A percentile compares a stretch with the other conserved stretches of the same genome.
Conservation (phyloP, 2,329 filamentous ascomycete genomes). For the Botryosphaeria dothidea region DNA sequence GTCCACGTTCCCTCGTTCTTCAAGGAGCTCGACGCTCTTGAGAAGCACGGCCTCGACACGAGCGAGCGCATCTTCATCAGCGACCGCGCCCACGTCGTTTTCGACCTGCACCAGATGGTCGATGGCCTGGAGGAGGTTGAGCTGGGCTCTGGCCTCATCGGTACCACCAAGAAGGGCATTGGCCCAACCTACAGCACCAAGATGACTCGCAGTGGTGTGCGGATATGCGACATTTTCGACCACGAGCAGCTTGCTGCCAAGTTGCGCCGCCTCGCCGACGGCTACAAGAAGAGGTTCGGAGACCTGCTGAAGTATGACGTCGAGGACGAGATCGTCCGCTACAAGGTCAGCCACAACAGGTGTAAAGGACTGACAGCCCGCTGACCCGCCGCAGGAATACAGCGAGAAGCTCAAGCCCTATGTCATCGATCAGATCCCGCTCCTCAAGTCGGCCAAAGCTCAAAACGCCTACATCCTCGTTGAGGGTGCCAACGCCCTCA, state of each 20-base stretch:
- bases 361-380: not conserved
- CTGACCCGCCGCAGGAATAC: constrained; percentile 44
- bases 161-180: constrained; percentile 55
- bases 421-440: constrained; percentile 66
- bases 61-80: constrained; percentile 63
- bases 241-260: constrained; percentile 66
- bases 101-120: constrained; percentile 66
- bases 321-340: constrained; percentile 67
- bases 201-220: constrained; percentile 66
- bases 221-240: constrained; percentile 68
- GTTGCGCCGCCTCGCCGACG: constrained; percentile 60
- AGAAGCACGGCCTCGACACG: constrained; percentile 61
- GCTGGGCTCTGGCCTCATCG: constrained; percentile 49
- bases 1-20: constrained; percentile 70
- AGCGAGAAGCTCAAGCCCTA: constrained; percentile 59
- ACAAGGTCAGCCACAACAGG: constrained; percentile 47
- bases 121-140: constrained; percentile 67
- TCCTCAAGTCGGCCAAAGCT: constrained; percentile 63
- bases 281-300: constrained; percentile 70
- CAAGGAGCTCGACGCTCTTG: constrained; percentile 62
- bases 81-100: constrained; percentile 64
- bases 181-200: constrained; percentile 64
- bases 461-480: constrained; percentile 63
- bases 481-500: constrained; percentile 68
- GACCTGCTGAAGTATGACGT: constrained; percentile 67